Conservation (phyloP, 2,329 filamentous ascomycete species). For the Coniochaeta pulveracea region DNA sequence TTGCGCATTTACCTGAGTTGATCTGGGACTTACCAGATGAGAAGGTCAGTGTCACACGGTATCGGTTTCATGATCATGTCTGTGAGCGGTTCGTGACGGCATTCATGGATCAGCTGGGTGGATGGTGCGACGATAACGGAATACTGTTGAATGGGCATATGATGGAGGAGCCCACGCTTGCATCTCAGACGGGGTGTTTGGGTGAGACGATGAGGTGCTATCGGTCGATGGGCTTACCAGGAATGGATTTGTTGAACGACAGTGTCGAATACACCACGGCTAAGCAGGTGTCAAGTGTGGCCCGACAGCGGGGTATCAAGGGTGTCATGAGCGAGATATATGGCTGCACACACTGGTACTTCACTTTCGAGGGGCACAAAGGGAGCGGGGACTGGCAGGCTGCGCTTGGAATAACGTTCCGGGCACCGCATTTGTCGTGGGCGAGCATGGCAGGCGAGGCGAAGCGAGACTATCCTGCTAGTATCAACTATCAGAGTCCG, state of each 20-base stretch:
- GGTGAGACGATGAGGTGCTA: constrained; percentile 22
- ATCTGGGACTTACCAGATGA: constrained; percentile 18
- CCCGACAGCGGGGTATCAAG: constrained; percentile 16
- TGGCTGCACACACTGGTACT: constrained; percentile 19
- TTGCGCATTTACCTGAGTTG: constrained; percentile 15
- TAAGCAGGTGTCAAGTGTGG: constrained; percentile 19
- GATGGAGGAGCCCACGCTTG: constrained; percentile 20
- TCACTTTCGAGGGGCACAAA: constrained; percentile 21
- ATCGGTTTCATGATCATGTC: constrained; percentile 19
- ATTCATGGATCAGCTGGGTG: constrained; percentile 17
- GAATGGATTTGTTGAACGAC: constrained; percentile 19
- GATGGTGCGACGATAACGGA: constrained; percentile 16
- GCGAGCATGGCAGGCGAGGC: constrained; percentile 20
- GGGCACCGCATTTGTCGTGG: constrained; percentile 20
- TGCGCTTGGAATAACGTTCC: constrained; percentile 19
- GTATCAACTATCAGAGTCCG: constrained; percentile 19
- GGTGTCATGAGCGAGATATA: constrained; percentile 19
- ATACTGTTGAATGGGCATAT: constrained; percentile 18
- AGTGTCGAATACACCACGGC: constrained; percentile 20
- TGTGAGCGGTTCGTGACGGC: constrained; percentile 19
- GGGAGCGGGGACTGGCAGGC: constrained; percentile 22
- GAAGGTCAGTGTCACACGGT: constrained; percentile 14
- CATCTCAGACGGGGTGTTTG: constrained; percentile 18
- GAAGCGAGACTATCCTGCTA: constrained; percentile 20
- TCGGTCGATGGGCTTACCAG: constrained; percentile 17